Evolutionary conservation across 495 filamentous ascomycete genomes (phyloP), one percentile per base, ranked within the genome.

Genomic region (Usnea hakonensis): DNA sequence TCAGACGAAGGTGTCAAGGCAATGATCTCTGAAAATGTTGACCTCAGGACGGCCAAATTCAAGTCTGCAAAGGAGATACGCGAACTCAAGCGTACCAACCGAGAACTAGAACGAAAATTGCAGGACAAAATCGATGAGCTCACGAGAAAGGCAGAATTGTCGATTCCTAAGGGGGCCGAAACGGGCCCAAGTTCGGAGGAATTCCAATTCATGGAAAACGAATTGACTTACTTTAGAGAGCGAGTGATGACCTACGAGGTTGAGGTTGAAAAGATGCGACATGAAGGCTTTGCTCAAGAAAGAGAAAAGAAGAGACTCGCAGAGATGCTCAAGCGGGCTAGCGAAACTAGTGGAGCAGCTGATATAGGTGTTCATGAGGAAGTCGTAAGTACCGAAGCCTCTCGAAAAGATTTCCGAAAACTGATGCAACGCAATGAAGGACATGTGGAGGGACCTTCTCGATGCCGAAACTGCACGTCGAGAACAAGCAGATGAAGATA

Each of bases 1-100:
- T 96, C 91, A 11, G 95, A 97, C 71, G 95, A 98, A 72, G 90
- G 91, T 57, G 87, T 97, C 71, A 95, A 95, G 75, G 92, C 96
- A 70, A 91, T 96, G 87, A 93, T 96, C 65, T 88, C 89, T 26
- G 92, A 97, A 75, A 98, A 96, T 72, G 91, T 97, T 17, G 92
- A 97, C 72, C 79, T 97, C 59, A 92, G 92, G 70, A 95, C 93
- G 4, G 87, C 89, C 55, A 84, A 96, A 61, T 83, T 92, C 14
- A 88, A 92, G 55, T 80, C 90, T 36, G 89, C 93, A 71, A 88
- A 95, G 58, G 95, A 97, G 55, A 93, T 89, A 58, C 93, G 93
- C 68, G 77, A 83, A 19, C 72, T 97, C 48, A 86, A 89, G 43
- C 81, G 87, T 57, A 86, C 85, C 55, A 79, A 95, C 46, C 87